A percentile compares a stretch with the other conserved stretches of the same genome.
Evolutionary conservation across 2,329 filamentous ascomycete species (phyloP).

Genomic region (Lecanoromycetidae sp.): DNA sequence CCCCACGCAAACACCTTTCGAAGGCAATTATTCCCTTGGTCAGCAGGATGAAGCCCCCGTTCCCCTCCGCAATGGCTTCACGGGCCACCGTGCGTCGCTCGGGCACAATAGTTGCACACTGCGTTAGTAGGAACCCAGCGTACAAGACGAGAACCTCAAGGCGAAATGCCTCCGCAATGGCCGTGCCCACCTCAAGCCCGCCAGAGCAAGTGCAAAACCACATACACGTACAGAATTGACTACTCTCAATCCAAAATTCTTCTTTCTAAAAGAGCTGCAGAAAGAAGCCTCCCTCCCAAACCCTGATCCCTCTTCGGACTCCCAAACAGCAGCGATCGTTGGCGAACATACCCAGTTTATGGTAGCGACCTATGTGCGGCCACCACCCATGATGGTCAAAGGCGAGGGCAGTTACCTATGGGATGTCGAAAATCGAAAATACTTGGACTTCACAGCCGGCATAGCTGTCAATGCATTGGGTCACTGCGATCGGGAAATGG

Average conservation of each 20-base stretch:
- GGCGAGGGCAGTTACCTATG: conserved; percentile 80
- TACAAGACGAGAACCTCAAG: too few relatives aligned
- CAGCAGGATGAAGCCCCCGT: too few relatives aligned
- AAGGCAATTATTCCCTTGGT: not conserved
- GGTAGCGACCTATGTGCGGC: conserved; percentile 89
- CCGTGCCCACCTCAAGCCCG: conserved; percentile 15
- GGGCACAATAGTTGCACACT: too few relatives aligned
- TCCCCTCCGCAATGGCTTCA: not conserved
- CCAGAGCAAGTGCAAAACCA: conserved; percentile 5
- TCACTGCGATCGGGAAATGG: conserved; percentile 73
- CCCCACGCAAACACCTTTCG: not conserved
- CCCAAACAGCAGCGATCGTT: conserved; percentile 62
- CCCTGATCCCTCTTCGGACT: conserved; percentile 61
- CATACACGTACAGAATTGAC: conserved; percentile 1
- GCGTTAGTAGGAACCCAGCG: too few relatives aligned
- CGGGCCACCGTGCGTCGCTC: not conserved
- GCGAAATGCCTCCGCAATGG: conserved; percentile 17
- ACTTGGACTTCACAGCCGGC: conserved; percentile 88
- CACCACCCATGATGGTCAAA: conserved; percentile 76
- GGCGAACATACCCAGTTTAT: conserved; percentile 71
- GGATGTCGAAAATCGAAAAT: conserved; percentile 79
- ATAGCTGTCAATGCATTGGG: conserved; percentile 92
- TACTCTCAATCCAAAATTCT: conserved; percentile 4
- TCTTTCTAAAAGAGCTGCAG: conserved; percentile 22
- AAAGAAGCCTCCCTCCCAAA: conserved; percentile 46